These are phyloP conservation scores for Rhododendron kiyosumense DNA, from an alignment of 148 eudicot genomes.

Conservation along the genomic window DNA sequence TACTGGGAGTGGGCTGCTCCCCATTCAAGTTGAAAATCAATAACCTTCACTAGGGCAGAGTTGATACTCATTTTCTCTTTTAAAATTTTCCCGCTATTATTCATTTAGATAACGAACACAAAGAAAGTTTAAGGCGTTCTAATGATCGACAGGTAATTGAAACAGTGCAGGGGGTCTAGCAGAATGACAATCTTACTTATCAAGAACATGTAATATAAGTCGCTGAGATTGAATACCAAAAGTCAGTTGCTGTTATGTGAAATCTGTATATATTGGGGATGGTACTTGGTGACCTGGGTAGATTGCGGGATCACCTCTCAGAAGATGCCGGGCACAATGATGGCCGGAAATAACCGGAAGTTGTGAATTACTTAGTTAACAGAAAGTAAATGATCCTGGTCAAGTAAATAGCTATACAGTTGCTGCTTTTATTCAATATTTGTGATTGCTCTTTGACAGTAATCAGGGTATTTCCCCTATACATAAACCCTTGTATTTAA, in stretches of 20 bases:
- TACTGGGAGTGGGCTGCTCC: too few species aligned
- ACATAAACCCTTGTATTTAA: background rate
- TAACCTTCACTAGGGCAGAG: too few species aligned
- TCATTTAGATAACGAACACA: background rate
- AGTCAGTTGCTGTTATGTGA: background rate
- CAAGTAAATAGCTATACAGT: background rate
- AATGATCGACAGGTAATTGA: background rate
- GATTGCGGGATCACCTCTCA: background rate
- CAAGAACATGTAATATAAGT: background rate
- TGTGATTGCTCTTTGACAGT: background rate
- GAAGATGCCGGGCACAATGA: background rate
- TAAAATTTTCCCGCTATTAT: background rate
- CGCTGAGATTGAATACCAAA: background rate
- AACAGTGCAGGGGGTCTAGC: background rate
- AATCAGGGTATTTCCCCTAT: background rate
- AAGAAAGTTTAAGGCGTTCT: background rate
- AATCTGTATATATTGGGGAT: background rate
- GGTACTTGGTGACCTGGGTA: background rate
- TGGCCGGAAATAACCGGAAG: background rate
- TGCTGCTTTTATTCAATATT: background rate
- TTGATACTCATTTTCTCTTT: background rate
- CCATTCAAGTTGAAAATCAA: background rate
- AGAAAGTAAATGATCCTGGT: background rate
- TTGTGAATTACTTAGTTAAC: background rate
- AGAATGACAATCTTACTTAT: conserved; percentile 13